Evolutionary conservation across 1,284 basidiomycete genomes (phyloP), one percentile per base, ranked within the genome.

Genomic region (Blastosporella zonata): DNA sequence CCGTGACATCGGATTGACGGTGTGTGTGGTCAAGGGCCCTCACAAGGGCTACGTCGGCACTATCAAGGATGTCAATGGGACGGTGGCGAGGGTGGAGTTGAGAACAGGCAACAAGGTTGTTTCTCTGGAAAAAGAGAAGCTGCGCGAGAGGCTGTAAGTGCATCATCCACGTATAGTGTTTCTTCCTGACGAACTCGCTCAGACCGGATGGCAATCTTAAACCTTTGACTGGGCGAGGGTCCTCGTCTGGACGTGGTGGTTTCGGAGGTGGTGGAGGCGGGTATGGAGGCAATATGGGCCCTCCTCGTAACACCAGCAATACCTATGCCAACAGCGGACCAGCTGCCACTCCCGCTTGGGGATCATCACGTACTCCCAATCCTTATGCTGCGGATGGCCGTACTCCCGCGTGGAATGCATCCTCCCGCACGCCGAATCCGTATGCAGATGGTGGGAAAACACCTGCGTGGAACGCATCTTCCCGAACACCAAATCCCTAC

Each of bases 31-130:
- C 53, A 90, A 91, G 63, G 96, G 97, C 2, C 81, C 90, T 0
- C 84, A 90, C 66, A 99, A 99, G 70, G 93, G 94, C 7, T 88
- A 95, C 59, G 76, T 88, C 43, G 97, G 97, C 6, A 84, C 87
- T 9, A 90, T 99, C 75, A 98, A 96, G 68, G 97, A 98, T 63
- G 92, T 93, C 10, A 96, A 94, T 49, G 96, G 94, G 10, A 77
- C 79, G 39, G 75, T 87, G 55, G 92, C 90, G 1, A 82, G 97
- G 44, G 94, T 99, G 10, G 97, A 99, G 68, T 73, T 99, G 18
- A 82, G 90, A 55, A 92, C 93, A 1, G 87, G 87, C 45, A 94
- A 94, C 68, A 96, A 94, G 70, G 78, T 94, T 20, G 84, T 98
- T 55, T 88, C 88, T 7, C 84, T 98, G 52, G 86, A 87, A 41